Base-by-base conservation (phyloP, 225 moss, liverwort and hornwort genomes). In the Straminergon stramineum region DNA sequence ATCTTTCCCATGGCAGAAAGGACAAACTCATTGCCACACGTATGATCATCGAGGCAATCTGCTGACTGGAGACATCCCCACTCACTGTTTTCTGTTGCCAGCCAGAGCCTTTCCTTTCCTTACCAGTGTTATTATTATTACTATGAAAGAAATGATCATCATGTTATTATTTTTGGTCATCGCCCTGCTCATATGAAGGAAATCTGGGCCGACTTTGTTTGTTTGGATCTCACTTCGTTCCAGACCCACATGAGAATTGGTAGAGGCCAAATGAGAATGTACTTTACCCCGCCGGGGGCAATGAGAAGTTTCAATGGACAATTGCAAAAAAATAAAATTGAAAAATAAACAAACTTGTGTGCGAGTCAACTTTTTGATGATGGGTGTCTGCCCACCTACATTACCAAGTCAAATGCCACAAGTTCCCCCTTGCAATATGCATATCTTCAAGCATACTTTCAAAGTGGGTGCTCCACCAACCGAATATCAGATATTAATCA, bases 381-480 rank as follows among this genome's bases (percentile, higher is more conserved):
- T 92, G 92, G 88, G 26, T 51, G 28, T 61, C 35, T 73, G 86
- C 86, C 83, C 41, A 92, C 86, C 90, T 28, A 74, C 83, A 79
- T 18, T 20, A 30, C 73, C 39, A 92, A 92, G 92, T 92, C 92
- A 92, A 92, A 90, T 88, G 61, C 86, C 14, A 86, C 90, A 86
- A 92, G 88, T 41, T 88, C 86, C 92, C 90, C 86, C 88, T 79
- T 88, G 66, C 83, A 79, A 84, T 70, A n/a, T 65, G 79, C 79
- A 85, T 75, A 87, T 92, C 90, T 92, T 79, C 52, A 48, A 89
- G 48, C 92, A 88, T 79, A 90, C 90, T 90, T 90, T 58, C 83
- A 89, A 92, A 92, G 92, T 90, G 90, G 79, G 88, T 90, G 86
- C 57, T 60, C 83, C 83, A 92, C 90, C 92, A 92, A 90, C 90